Percentiles rank a stretch among this genome's conserved stretches.
These are phyloP conservation scores for Aureobasidium melanogenum DNA, from an alignment of 2,329 filamentous ascomycete genomes.

Conservation along the genomic window DNA sequence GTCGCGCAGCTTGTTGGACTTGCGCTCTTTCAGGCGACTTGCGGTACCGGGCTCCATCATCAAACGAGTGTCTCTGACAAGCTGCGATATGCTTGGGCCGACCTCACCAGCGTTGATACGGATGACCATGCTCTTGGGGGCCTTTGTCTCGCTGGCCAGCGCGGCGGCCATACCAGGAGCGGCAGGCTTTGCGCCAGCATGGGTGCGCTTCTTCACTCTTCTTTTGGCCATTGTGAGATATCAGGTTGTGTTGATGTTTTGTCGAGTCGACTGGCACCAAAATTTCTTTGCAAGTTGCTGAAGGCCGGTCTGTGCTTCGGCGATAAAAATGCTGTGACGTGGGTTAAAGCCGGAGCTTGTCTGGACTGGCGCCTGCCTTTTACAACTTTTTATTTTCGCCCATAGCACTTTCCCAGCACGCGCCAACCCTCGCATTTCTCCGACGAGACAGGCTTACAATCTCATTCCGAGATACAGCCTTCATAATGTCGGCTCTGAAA, in stretches of 20 bases:
- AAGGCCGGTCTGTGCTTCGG: background rate
- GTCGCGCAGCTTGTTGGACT: constrained; percentile 79
- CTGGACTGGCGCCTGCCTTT: background rate
- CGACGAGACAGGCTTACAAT: background rate
- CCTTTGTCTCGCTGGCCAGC: constrained; percentile 50
- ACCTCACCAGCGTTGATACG: constrained; percentile 91
- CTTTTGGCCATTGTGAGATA: constrained; percentile 59
- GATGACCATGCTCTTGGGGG: constrained; percentile 97
- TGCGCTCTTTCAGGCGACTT: constrained; percentile 76
- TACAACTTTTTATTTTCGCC: background rate
- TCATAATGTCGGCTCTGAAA: constrained; percentile 33
- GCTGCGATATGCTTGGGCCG: constrained; percentile 79
- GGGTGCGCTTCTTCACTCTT: constrained; percentile 82
- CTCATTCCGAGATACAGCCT: background rate
- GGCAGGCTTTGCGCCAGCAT: constrained; percentile 63
- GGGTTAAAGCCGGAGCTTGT: background rate
- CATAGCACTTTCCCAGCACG: background rate
- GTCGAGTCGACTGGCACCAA: background rate
- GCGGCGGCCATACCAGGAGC: constrained; percentile 52
- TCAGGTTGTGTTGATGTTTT: background rate
- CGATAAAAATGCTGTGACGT: background rate
- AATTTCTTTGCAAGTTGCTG: constrained; percentile 2
- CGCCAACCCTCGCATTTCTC: background rate
- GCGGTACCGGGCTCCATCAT: constrained; percentile 98
- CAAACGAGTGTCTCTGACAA: constrained; percentile 79